These are phyloP conservation scores for Geotrichum klebahnii DNA, from an alignment of 1,139 yeast species.

Conservation along the genomic window DNA sequence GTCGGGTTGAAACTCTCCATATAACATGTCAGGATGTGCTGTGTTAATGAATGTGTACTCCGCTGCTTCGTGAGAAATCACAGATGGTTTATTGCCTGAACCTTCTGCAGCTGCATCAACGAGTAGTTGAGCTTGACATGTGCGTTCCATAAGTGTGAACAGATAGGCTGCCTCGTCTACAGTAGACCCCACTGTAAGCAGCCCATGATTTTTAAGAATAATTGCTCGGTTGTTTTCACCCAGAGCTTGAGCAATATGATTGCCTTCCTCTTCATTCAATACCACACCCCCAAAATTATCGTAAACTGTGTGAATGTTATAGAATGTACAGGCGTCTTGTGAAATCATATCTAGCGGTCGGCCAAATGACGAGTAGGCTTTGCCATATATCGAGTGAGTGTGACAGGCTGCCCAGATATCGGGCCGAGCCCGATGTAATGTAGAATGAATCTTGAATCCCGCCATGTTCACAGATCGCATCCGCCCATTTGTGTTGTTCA, in stretches of 20 bases:
- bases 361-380: conserved; percentile 70
- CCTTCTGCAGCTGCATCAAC: conserved; percentile 51
- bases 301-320: conserved; percentile 63
- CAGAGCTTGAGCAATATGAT: conserved; percentile 58
- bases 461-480: conserved; percentile 59
- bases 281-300: conserved; percentile 76
- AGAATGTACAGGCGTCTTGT: conserved; percentile 70
- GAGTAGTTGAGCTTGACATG: conserved; percentile 64
- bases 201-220: conserved; percentile 73
- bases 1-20: conserved; percentile 71
- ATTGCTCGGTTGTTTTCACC: conserved; percentile 58
- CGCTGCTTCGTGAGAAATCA: conserved; percentile 62
- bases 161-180: conserved; percentile 80
- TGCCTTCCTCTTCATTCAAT: conserved; percentile 64
- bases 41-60: conserved; percentile 58
- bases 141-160: conserved; percentile 61
- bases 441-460: conserved; percentile 76
- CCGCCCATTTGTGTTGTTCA: conserved; percentile 48
- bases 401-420: conserved; percentile 81
- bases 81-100: conserved; percentile 34
- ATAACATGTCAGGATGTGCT: conserved; percentile 64
- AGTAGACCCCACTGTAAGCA: conserved; percentile 68
- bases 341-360: conserved; percentile 70
- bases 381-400: conserved; percentile 69
- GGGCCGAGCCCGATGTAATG: conserved; percentile 72